phyloP scores from a whole-genome alignment of 192 early-diverging fungal species.

The Coemansia sp. region DNA sequence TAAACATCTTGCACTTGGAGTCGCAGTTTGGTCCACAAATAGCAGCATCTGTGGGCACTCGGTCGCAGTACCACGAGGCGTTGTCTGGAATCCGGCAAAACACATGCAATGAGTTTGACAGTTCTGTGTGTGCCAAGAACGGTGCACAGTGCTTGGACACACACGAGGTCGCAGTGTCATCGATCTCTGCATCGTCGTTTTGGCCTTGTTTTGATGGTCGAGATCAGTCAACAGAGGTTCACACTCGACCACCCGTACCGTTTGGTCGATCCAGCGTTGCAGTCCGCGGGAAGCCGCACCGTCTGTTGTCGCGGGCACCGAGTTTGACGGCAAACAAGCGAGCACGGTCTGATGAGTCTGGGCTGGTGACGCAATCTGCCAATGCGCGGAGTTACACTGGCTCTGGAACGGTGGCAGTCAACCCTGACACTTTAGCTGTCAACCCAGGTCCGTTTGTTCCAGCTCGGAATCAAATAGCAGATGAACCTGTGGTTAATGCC shows the following conservation, averaged over 20 bases:
- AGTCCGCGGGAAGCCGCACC: neutral
- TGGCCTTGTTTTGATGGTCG: neutral
- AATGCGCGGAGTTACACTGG: too few relatives aligned
- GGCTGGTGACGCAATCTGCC: neutral
- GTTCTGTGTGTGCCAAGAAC: neutral
- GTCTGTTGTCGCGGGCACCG: neutral
- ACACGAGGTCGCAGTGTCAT: neutral
- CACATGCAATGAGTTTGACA: neutral
- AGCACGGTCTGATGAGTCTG: slow-evolving; percentile 15
- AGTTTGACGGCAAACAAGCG: slow-evolving; percentile 17
- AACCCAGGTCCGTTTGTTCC: too few relatives aligned
- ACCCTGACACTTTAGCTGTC: too few relatives aligned
- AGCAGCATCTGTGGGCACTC: neutral
- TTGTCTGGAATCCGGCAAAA: neutral
- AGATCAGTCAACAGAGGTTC: neutral
- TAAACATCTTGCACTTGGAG: slow-evolving; percentile 11
- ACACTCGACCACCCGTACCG: neutral
- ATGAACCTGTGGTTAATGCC: neutral
- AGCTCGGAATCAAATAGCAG: too few relatives aligned
- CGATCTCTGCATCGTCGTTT: neutral
- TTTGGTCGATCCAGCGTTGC: neutral
- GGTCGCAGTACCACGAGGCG: slow-evolving; percentile 12
- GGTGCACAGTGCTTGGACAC: neutral
- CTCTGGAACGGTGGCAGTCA: too few relatives aligned
- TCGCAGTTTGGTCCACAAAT: slow-evolving; percentile 2